phyloP scores from a whole-genome alignment of 2,329 filamentous ascomycete genomes.

The Stachybotrys elegans region DNA sequence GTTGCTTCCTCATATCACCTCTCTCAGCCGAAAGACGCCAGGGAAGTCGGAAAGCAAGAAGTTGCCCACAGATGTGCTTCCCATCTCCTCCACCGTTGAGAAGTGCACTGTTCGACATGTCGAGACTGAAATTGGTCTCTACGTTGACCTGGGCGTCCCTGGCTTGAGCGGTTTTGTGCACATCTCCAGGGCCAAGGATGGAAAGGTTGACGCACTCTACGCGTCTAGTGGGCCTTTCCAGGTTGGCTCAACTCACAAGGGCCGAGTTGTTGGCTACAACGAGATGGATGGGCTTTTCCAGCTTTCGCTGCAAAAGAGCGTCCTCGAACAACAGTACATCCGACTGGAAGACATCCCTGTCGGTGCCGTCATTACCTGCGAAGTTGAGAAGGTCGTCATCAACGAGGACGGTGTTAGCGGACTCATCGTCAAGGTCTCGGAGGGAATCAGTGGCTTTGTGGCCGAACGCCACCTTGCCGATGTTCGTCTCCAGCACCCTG shows the following conservation, averaged over 20 bases:
- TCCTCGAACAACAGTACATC: constrained; percentile 84
- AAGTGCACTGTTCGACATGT: constrained; percentile 76
- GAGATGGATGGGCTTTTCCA: constrained; percentile 80
- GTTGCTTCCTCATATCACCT: constrained; percentile 75
- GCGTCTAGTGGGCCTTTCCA: constrained; percentile 74
- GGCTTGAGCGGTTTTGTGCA: constrained; percentile 86
- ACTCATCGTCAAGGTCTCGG: constrained; percentile 75
- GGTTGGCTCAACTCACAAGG: constrained; percentile 71
- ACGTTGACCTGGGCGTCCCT: constrained; percentile 59
- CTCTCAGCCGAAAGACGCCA: constrained; percentile 47
- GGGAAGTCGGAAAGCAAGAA: constrained; percentile 31
- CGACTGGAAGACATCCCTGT: constrained; percentile 86
- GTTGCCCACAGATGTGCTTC: constrained; percentile 53
- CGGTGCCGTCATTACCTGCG: constrained; percentile 75
- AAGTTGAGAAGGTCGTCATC: constrained; percentile 78
- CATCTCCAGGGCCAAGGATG: constrained; percentile 87
- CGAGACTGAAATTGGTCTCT: constrained; percentile 74
- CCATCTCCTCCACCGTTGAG: constrained; percentile 71
- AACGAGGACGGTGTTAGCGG: constrained; percentile 74
- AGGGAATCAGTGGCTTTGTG: constrained; percentile 85
- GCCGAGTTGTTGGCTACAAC: constrained; percentile 82
- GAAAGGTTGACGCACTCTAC: constrained; percentile 79
- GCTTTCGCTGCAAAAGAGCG: constrained; percentile 73
- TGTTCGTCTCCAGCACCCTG: constrained; percentile 80
- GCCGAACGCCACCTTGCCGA: constrained; percentile 86